phyloP scores from a whole-genome alignment of 441 rosid species.

The Populus tomentosa region DNA sequence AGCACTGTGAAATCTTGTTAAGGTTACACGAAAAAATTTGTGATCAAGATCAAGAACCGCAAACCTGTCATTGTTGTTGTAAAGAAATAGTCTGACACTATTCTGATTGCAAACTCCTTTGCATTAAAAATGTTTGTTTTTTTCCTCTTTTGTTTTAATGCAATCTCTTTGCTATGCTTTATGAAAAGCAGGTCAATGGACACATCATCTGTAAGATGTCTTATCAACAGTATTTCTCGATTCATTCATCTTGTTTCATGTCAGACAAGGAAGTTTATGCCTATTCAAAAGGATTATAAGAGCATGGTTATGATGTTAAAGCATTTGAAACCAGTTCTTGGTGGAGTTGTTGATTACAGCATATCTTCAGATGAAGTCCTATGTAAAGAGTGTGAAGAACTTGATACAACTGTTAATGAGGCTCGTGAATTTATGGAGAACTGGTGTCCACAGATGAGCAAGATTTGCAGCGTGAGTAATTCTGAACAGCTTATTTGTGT shows the following conservation, averaged over 20 bases:
- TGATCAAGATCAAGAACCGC: conserved; percentile 8
- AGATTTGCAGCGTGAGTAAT: conserved; percentile 61
- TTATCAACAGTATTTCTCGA: conserved; percentile 80
- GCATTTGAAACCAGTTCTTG: conserved; percentile 72
- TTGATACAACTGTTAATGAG: conserved; percentile 64
- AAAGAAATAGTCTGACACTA: conserved; percentile 3
- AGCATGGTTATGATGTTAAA: conserved; percentile 51
- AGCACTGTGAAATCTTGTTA: background rate
- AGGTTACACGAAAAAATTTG: background rate
- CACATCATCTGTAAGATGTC: conserved; percentile 50
- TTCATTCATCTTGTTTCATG: conserved; percentile 81
- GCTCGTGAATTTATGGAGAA: conserved; percentile 76
- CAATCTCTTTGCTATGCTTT: conserved; percentile 3
- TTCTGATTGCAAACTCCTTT: background rate
- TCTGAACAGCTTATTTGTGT: background rate
- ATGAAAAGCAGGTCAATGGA: conserved; percentile 54
- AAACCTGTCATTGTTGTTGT: background rate
- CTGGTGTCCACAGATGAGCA: conserved; percentile 70
- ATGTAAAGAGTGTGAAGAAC: conserved; percentile 61
- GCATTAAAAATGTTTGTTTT: background rate
- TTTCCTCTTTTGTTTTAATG: background rate
- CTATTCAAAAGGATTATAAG: conserved; percentile 54
- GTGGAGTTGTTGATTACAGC: conserved; percentile 61
- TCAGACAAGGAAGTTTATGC: conserved; percentile 49
- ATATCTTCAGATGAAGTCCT: conserved; percentile 50